A percentile compares a stretch with the other conserved stretches of the same genome.
These are phyloP conservation scores for Piper betle DNA, from an alignment of 164 flowering plant genomes.

Conservation along the genomic window DNA sequence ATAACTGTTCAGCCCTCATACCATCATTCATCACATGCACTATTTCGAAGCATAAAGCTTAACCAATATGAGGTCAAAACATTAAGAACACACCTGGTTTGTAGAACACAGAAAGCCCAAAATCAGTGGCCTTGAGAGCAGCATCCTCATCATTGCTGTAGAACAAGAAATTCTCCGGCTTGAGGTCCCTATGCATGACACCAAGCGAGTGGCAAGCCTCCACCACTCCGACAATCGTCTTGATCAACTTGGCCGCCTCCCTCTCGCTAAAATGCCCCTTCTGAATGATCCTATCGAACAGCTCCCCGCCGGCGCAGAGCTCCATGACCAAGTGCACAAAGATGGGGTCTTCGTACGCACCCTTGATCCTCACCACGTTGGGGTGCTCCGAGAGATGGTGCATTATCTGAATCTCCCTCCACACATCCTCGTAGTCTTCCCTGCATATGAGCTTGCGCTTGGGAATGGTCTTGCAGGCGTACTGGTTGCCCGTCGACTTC, in stretches of 20 bases:
- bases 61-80: not conserved
- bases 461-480: conserved; percentile 85
- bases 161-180: conserved; percentile 95
- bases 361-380: conserved; percentile 64
- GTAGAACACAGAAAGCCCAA: conserved; percentile 78
- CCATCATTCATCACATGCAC: too few relatives aligned
- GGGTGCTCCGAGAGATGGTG: conserved; percentile 80
- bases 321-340: conserved; percentile 91
- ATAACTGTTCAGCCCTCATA: too few relatives aligned
- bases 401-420: conserved; percentile 97
- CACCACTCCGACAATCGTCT: conserved; percentile 72
- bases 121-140: conserved; percentile 69
- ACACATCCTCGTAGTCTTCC: conserved; percentile 82
- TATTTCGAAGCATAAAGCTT: not conserved
- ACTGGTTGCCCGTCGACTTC: conserved; percentile 33
- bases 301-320: conserved; percentile 83
- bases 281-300: conserved; percentile 72
- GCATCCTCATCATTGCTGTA: conserved; percentile 55
- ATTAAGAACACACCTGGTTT: conserved; percentile 51
- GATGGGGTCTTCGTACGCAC: conserved; percentile 66
- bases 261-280: conserved; percentile 82
- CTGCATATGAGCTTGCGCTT: conserved; percentile 62
- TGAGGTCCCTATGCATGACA: conserved; percentile 88
- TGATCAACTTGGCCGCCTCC: conserved; percentile 59
- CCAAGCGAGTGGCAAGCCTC: conserved; percentile 92